Evolutionary conservation across 2,329 filamentous ascomycete genomes (phyloP), one percentile per base, ranked within the genome.

Genomic region (Aspergillus caelatus): DNA sequence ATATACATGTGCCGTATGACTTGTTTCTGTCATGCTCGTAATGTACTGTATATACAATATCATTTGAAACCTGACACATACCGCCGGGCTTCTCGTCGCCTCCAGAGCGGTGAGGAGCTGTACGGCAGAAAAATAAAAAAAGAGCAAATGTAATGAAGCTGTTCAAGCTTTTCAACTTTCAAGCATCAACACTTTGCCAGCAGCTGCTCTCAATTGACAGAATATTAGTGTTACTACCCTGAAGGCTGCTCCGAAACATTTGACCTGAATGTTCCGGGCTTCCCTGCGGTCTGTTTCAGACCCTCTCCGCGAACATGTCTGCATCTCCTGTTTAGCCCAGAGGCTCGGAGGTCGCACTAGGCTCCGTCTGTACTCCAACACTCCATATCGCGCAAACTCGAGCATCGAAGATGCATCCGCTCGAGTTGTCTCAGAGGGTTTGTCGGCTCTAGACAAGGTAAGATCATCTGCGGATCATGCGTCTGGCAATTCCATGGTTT

Each of bases 281-380:
- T 77, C 75, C 48, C 62, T 78, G 61, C 73, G 76, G 72, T 75
- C 75, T 73, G 70, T 73, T 62, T 68, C 72, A 74, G 74, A 74
- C 69, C 74, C 75, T 65, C 45, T 71, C 30, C 71, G 74, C 66
- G 67, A 70, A 52, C 71, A 79, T 75, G 71, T 77, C 64, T 79
- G 76, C 66, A 62, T 72, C 43, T 75, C 74, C 59, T 79, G 76
- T 68, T 60, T 75, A 66, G 67, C 70, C n/a, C 69, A 64, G 62
- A 65, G 70, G 60, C 63, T 68, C 60, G 65, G 62, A 62, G 68
- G 67, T 67, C 70, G 67, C 53, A 55, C 61, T 60, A 69, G 65
- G 50, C 56, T 67, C 56, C 72, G 71, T 60, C 70, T 68, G 63
- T 74, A 75, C 43, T 72, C 74, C 61, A 68, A 59, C 55, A 67